These are phyloP conservation scores for Botrytis sinoallii DNA, from an alignment of 2,329 filamentous ascomycete species.

Conservation along the genomic window DNA sequence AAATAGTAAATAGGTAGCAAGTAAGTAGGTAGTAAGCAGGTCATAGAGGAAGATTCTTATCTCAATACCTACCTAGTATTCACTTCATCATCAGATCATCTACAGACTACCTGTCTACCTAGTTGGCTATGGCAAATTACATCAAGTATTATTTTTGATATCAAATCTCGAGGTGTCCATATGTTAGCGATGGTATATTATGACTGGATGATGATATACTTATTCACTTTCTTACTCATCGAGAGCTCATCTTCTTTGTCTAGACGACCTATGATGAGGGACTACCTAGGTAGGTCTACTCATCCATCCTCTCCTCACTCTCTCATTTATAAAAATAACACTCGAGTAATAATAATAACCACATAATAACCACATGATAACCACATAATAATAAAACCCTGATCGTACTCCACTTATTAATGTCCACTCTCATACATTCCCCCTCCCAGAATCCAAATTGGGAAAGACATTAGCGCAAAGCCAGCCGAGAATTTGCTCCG, in stretches of 20 bases:
- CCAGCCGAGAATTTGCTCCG: conserved; percentile 7
- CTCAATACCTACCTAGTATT: background rate
- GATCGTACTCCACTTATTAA: background rate
- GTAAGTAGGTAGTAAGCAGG: background rate
- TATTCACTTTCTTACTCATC: background rate
- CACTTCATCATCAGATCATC: background rate
- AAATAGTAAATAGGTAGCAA: background rate
- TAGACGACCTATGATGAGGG: background rate
- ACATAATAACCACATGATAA: too few species aligned
- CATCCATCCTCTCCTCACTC: background rate
- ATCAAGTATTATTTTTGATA: background rate
- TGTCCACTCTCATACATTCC: conserved; percentile 15
- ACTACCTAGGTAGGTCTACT: too few species aligned
- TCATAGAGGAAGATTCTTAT: background rate
- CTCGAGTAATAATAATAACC: background rate
- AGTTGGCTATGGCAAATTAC: background rate
- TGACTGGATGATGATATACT: background rate
- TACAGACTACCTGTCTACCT: background rate
- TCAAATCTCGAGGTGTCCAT: background rate
- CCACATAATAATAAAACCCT: conserved; percentile 1
- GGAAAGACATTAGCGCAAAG: conserved; percentile 9
- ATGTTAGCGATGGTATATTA: background rate
- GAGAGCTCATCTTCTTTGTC: background rate
- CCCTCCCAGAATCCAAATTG: conserved; percentile 2
- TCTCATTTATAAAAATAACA: background rate